Base-by-base conservation (phyloP, 1,284 basidiomycete species). In the Mycosarcoma maydis region DNA sequence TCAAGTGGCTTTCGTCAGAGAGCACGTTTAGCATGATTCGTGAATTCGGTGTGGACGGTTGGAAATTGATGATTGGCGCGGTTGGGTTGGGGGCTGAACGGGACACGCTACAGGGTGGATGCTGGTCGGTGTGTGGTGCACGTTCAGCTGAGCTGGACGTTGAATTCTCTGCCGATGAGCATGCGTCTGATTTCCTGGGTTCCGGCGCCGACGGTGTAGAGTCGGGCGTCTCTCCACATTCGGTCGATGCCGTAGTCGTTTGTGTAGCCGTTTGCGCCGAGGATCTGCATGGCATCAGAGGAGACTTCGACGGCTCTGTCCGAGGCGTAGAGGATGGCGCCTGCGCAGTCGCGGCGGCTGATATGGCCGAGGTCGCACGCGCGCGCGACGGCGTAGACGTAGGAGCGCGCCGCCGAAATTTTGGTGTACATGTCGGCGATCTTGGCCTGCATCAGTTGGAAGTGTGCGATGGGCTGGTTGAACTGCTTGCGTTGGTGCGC, bases 361-460 rank as follows among this genome's bases (percentile, higher is more conserved):
- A 76, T 36, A 9, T 66, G 54, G 17, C 69, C 76, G 3, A 19
- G 26, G 54, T 78, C 76, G 39, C 76, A 78, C 0, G 76, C 75
- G 3, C 70, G 29, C 2, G 56, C 74, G 1, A 97, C 94, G 22
- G 92, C 90, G 82, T 97, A 97, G 40, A 95, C 92, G 81, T 96
- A 96, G 26, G 92, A 87, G 51, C 94, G 86, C 54, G 91, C 90
- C 5, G 94, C 91, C 73, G 89, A 91, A 46, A 97, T 85, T 81
- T 91, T 92, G 17, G 94, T 96, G 82, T 96, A 97, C 94, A 97
- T 97, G 82, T 97, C 94, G 17, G 85, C 84, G 56, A 85, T 78
- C 75, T 85, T 83, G 87, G 92, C 94, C 87, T 97, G 94, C 89
- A 97, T 94, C 50, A 96, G 83, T 82, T 97, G 94, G 85, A 97